A percentile compares a stretch with the other conserved stretches of the same genome.
Evolutionary conservation across 1,284 basidiomycete species (phyloP).

Genomic region (Austroboletus olivaceoglutinosus): DNA sequence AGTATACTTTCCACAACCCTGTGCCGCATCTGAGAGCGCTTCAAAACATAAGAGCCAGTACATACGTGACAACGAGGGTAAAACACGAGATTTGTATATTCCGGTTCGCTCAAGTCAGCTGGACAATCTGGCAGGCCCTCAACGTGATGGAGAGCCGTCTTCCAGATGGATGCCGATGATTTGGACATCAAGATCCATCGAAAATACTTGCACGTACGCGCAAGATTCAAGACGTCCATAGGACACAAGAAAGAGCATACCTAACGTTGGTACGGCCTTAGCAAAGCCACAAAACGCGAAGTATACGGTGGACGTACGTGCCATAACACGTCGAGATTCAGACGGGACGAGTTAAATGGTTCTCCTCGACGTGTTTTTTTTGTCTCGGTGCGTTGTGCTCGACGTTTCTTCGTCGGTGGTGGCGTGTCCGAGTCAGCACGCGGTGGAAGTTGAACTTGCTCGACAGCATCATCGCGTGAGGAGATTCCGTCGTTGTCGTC

Average conservation of each 20-base stretch:
- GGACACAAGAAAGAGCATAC: constrained; percentile 24
- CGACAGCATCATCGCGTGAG: background rate
- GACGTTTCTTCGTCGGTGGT: constrained; percentile 6
- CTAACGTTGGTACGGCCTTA: constrained; percentile 5
- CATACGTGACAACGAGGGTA: constrained; percentile 19
- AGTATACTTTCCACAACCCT: constrained; percentile 13
- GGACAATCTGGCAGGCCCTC: constrained; percentile 27
- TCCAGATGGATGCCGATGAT: constrained; percentile 27
- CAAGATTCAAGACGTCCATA: constrained; percentile 28
- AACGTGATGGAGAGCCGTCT: constrained; percentile 15
- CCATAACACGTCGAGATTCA: constrained; percentile 20
- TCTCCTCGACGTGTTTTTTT: constrained; percentile 14
- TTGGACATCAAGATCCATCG: constrained; percentile 25
- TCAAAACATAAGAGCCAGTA: background rate
- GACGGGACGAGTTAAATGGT: constrained; percentile 10
- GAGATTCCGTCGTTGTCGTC: background rate
- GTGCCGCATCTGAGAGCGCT: background rate
- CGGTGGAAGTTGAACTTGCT: background rate
- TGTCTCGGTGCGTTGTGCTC: background rate
- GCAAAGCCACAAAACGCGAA: no score
- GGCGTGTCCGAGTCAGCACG: no score
- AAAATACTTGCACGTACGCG: constrained; percentile 28
- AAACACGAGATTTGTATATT: constrained; percentile 31
- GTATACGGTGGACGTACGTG: constrained; percentile 7
- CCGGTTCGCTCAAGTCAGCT: constrained; percentile 33